Evolutionary conservation across 1,284 basidiomycete genomes (phyloP).

Genomic region (Takashimella tepidaria): DNA sequence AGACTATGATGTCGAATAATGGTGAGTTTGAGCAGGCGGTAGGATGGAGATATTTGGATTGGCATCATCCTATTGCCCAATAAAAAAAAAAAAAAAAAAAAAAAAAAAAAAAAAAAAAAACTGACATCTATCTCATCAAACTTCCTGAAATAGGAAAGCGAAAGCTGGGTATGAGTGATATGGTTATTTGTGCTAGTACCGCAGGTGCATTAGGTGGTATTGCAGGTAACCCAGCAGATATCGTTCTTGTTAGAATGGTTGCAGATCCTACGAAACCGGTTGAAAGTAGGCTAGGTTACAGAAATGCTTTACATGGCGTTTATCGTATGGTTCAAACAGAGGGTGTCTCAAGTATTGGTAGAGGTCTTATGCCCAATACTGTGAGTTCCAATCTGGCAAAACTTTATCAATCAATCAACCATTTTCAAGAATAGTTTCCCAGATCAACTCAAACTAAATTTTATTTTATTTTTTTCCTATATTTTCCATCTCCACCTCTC

Average conservation of each 20-base stretch:
- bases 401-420: no score
- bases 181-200: slow-evolving; percentile 38
- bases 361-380: slow-evolving; percentile 52
- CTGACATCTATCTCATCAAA: no score
- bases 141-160: slow-evolving; percentile 20
- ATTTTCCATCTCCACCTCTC: slow-evolving; percentile 1
- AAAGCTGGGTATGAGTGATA: slow-evolving; percentile 36
- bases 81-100: no score
- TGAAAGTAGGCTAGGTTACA: slow-evolving; percentile 36
- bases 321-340: slow-evolving; percentile 50
- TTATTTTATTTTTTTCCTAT: no score
- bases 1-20: slow-evolving; percentile 30
- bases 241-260: slow-evolving; percentile 40
- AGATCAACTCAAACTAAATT: no score
- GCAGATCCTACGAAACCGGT: slow-evolving; percentile 42
- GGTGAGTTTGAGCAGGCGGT: slow-evolving; percentile 14
- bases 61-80: no score
- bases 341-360: slow-evolving; percentile 47
- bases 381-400: no score
- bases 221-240: slow-evolving; percentile 43
- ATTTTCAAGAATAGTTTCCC: no score
- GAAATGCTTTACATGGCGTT: slow-evolving; percentile 50
- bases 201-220: slow-evolving; percentile 43
- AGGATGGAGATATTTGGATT: no score
- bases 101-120: no score